Base-by-base conservation (phyloP, 1,284 basidiomycete species). In the Ganoderma multipileum region DNA sequence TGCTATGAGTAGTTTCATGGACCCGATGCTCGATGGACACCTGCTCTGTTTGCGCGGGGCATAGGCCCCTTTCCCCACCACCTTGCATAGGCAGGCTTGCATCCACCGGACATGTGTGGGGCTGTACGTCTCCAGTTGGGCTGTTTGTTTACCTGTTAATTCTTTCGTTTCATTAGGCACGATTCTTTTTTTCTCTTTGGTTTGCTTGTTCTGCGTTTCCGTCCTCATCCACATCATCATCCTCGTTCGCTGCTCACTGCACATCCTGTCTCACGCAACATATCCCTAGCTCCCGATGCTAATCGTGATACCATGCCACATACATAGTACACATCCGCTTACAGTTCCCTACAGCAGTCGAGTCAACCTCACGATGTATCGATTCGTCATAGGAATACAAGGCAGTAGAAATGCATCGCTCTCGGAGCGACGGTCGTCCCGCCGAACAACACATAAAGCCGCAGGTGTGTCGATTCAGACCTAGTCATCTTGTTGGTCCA, bases 1-100 rank as follows among this genome's bases (percentile, higher is more conserved):
- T 95, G 65, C 82, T 94, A 80, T 94, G 44, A 47, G 44, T 47
- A 86, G 79, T 61, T 8, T 44, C 67, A 68, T 38, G 69, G 69
- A 67, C 66, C 68, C 42, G 66, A 68, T 68, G 67, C 65, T 68
- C 68, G 62, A 68, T 60, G 71, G 70, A 71, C 73, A 68, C 66
- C 61, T 66, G 47, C 69, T 70, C 66, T 64, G 55, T 30, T 63
- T 36, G 61, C 44, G 36, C 64, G 33, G 33, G 64, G 64, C 67
- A 55, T 66, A 47, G 30, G 44, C 57, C 7, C n/a, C 59, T 64
- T 62, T 55, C 33, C 28, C 52, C 52, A n/a, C 42, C 54, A 36
- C 60, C 30, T 63, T 44, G 61, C 64, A 54, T 44, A 59, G 47
- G 52, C 52, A 55, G 62, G 55, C 44, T 62, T 36, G 57, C 68